Conservation (phyloP, 345 rosid species). For the Eucalyptus erythrocorys region DNA sequence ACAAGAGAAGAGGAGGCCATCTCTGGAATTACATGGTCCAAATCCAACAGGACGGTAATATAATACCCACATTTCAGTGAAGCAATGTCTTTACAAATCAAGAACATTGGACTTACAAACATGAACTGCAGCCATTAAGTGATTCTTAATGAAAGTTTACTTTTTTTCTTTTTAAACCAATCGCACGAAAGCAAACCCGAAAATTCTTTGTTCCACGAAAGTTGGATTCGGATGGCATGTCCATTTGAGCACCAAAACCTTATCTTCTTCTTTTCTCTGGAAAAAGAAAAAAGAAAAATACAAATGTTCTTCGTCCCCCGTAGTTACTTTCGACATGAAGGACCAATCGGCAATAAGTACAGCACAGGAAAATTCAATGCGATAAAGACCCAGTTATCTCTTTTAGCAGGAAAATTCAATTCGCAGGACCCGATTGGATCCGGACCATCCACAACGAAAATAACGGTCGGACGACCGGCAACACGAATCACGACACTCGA, state of each 20-base stretch:
- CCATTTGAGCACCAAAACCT: not conserved
- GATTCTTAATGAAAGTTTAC: not conserved
- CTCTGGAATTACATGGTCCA: not conserved
- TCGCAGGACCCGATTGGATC: not conserved
- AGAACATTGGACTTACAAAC: not conserved
- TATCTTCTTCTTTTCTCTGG: not conserved
- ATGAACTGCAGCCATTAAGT: not conserved
- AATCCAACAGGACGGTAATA: not conserved
- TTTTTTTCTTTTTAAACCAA: not conserved
- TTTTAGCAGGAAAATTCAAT: not conserved
- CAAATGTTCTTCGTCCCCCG: not conserved
- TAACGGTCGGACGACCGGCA: not conserved
- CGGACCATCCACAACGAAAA: not conserved
- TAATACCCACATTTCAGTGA: not conserved
- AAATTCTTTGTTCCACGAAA: not conserved
- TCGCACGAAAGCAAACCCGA: not conserved
- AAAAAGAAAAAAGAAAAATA: not conserved
- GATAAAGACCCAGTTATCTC: not conserved
- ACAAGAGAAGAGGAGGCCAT: not conserved
- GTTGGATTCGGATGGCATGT: not conserved
- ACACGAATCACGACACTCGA: not conserved
- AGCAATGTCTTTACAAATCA: not conserved
- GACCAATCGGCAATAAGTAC: not conserved
- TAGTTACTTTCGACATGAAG: not conserved
- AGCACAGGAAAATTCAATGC: not conserved